A percentile compares a stretch with the other conserved stretches of the same genome.
Conservation (phyloP, 2,329 filamentous ascomycete species). For the Colletotrichum sublineola region DNA sequence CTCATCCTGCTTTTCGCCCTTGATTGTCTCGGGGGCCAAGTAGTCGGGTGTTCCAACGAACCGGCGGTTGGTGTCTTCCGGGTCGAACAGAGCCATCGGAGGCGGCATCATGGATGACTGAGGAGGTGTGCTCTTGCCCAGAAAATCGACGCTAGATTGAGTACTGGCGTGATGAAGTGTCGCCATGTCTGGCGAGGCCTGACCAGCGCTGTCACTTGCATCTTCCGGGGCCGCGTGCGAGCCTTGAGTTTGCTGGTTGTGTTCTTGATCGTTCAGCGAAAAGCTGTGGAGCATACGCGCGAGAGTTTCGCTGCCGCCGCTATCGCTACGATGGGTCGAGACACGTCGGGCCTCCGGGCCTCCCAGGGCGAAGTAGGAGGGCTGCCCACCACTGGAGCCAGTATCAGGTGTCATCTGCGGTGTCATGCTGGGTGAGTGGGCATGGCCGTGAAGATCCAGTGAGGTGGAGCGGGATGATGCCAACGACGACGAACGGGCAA, state of each 20-base stretch:
- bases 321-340: conserved; percentile 86
- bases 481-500: conserved; percentile 86
- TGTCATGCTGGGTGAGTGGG: conserved; percentile 84
- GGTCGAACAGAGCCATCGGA: conserved; percentile 95
- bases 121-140: conserved; percentile 71
- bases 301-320: conserved; percentile 88
- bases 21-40: conserved; percentile 95
- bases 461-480: conserved; percentile 94
- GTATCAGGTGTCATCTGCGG: conserved; percentile 85
- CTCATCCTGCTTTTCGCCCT: conserved; percentile 94
- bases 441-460: conserved; percentile 83
- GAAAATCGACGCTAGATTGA: conserved; percentile 60
- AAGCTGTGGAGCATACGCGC: conserved; percentile 86
- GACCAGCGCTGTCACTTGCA: conserved; percentile 76
- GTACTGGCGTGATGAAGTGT: conserved; percentile 69
- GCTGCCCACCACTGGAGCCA: conserved; percentile 77
- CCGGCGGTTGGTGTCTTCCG: conserved; percentile 89
- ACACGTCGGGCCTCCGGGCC: conserved; percentile 75
- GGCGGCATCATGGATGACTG: conserved; percentile 84
- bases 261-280: conserved; percentile 74
- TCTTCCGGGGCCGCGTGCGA: conserved; percentile 78
- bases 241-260: conserved; percentile 58
- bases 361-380: conserved; percentile 90
- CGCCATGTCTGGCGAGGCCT: conserved; percentile 82
- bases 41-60: conserved; percentile 99